Evolutionary conservation across 2,329 filamentous ascomycete species (phyloP).

Genomic region (Diaporthe velutina): DNA sequence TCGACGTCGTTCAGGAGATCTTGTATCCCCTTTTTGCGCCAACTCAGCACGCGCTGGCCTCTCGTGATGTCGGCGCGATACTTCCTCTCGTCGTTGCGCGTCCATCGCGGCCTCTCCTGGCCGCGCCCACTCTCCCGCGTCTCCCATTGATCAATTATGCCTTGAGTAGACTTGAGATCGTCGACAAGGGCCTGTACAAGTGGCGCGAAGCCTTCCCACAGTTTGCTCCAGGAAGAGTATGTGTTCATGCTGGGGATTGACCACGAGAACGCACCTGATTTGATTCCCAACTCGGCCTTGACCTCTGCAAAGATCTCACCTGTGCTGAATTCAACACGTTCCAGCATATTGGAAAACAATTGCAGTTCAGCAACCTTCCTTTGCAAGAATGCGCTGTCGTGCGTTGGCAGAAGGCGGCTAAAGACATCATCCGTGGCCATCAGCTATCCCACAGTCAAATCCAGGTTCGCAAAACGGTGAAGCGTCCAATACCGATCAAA

Average conservation of each 20-base stretch:
- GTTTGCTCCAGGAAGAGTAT: not conserved
- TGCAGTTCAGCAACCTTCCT: constrained; percentile 47
- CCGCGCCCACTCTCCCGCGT: constrained; percentile 44
- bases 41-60: not conserved
- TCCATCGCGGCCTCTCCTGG: constrained; percentile 48
- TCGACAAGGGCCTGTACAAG: not conserved
- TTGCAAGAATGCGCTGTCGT: constrained; percentile 42
- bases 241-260: constrained; percentile 3
- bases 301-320: not conserved
- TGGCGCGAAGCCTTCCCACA: constrained; percentile 1
- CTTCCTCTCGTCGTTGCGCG: constrained; percentile 47
- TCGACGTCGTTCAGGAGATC: constrained; percentile 44
- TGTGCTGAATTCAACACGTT: not conserved
- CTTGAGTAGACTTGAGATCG: not conserved
- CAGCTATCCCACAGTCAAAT: not conserved
- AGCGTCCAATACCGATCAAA: constrained; percentile 51
- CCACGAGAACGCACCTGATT: not conserved
- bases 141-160: constrained; percentile 42
- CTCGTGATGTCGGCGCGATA: constrained; percentile 43
- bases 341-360: constrained; percentile 43
- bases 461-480: constrained; percentile 39
- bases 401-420: not conserved
- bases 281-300: not conserved
- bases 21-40: constrained; percentile 41
- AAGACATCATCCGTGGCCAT: not conserved